phyloP scores from a whole-genome alignment of 306 rosid species.

The Prunus campanulata region DNA sequence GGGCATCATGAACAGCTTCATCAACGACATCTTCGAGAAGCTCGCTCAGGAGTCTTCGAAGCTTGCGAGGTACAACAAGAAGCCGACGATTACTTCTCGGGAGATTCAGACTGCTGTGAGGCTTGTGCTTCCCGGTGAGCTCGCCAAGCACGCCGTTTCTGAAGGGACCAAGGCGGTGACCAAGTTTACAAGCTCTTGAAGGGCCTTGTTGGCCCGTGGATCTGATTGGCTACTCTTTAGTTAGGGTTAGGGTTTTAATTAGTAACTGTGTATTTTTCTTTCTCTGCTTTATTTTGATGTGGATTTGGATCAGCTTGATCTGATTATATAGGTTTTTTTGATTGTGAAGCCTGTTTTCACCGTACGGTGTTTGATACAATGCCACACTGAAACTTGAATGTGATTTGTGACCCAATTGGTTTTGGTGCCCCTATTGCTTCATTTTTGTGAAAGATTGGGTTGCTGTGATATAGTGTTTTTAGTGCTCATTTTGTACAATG shows the following conservation, averaged over 20 bases:
- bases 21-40: slow-evolving; percentile 75
- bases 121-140: slow-evolving; percentile 64
- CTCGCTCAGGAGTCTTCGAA: slow-evolving; percentile 67
- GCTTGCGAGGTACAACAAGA: slow-evolving; percentile 73
- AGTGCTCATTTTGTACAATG: too few relatives aligned
- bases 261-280: too few relatives aligned
- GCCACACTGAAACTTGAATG: too few relatives aligned
- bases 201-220: not conserved
- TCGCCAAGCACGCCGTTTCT: slow-evolving; percentile 72
- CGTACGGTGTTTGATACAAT: too few relatives aligned
- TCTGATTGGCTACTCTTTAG: not conserved
- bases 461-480: too few relatives aligned
- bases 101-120: slow-evolving; percentile 83
- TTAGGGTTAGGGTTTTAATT: slow-evolving; percentile 9
- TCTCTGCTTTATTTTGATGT: not conserved
- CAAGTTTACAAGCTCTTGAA: slow-evolving; percentile 55
- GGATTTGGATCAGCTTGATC: too few relatives aligned
- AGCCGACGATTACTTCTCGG: slow-evolving; percentile 69
- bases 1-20: slow-evolving; percentile 77
- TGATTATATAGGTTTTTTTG: too few relatives aligned
- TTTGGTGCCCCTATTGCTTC: too few relatives aligned
- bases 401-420: too few relatives aligned
- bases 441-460: too few relatives aligned
- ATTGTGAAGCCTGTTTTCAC: too few relatives aligned
- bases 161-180: slow-evolving; percentile 81